Conservation (phyloP, 2,329 filamentous ascomycete genomes). For the Trichophyton schoenleinii region DNA sequence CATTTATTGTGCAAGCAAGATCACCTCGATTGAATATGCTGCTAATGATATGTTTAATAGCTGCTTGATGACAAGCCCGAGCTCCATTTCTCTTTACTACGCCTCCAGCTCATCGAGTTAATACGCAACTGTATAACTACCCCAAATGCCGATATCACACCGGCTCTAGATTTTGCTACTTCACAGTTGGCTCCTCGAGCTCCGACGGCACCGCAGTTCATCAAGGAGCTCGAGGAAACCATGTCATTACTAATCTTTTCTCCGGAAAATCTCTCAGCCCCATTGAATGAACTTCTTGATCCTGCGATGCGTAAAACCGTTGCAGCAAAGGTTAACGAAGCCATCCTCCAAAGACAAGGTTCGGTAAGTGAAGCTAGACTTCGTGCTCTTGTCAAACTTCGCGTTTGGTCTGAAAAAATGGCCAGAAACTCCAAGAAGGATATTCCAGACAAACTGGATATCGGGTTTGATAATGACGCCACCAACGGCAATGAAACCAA, state of each 20-base stretch:
- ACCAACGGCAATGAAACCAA: slow-evolving; percentile 17
- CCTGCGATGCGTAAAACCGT: slow-evolving; percentile 68
- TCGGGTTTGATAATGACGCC: slow-evolving; percentile 30
- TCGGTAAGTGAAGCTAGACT: slow-evolving; percentile 69
- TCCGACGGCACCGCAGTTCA: slow-evolving; percentile 64
- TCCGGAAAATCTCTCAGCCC: slow-evolving; percentile 62
- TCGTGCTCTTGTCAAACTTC: slow-evolving; percentile 63
- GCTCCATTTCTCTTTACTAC: slow-evolving; percentile 78
- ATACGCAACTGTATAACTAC: slow-evolving; percentile 63
- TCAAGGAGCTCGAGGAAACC: slow-evolving; percentile 78
- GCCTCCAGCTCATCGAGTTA: slow-evolving; percentile 84
- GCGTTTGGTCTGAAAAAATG: slow-evolving; percentile 67
- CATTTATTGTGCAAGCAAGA: slow-evolving; percentile 10
- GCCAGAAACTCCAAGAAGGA: slow-evolving; percentile 37
- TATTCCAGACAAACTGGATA: slow-evolving; percentile 33
- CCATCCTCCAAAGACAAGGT: slow-evolving; percentile 63
- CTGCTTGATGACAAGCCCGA: slow-evolving; percentile 72
- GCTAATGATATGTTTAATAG: slow-evolving; percentile 37
- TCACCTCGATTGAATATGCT: slow-evolving; percentile 6
- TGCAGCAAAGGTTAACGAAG: slow-evolving; percentile 80
- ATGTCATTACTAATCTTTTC: slow-evolving; percentile 88
- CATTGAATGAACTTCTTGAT: slow-evolving; percentile 63
- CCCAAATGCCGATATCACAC: slow-evolving; percentile 58
- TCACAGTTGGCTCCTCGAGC: slow-evolving; percentile 78
- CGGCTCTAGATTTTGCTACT: slow-evolving; percentile 76